Conservation (phyloP, 169 alveolate genomes). For the Besnoitia besnoiti region DNA sequence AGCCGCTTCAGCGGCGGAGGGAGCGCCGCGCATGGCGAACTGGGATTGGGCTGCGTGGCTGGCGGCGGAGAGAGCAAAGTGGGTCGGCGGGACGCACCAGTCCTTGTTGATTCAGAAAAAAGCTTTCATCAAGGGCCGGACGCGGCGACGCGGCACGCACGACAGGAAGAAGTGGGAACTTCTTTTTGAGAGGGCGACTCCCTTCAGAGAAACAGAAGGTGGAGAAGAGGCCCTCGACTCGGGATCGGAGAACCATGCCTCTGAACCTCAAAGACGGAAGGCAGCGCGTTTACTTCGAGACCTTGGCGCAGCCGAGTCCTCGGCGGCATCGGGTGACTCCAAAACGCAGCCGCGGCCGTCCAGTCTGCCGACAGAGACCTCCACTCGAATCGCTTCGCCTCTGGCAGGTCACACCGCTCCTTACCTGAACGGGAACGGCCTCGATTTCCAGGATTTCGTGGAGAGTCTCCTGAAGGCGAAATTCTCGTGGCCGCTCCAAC, state of each 20-base stretch:
- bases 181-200: not conserved
- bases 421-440: not conserved
- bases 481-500: constrained; percentile 29
- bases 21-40: not conserved
- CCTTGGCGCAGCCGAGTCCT: too few relatives aligned
- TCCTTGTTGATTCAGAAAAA: constrained; percentile 3
- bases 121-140: not conserved
- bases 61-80: not conserved
- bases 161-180: constrained; percentile 13
- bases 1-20: too few relatives aligned
- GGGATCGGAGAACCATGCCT: not conserved
- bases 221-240: not conserved
- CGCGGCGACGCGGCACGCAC: not conserved
- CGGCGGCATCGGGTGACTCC: too few relatives aligned
- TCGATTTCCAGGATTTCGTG: not conserved
- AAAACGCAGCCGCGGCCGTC: too few relatives aligned
- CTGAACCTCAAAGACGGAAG: too few relatives aligned
- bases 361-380: too few relatives aligned
- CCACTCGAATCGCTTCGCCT: too few relatives aligned
- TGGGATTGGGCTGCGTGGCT: constrained; percentile 40
- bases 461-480: not conserved
- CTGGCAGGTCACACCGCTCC: not conserved
- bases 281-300: too few relatives aligned
- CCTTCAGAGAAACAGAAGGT: not conserved
- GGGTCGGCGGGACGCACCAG: not conserved